Conservation (phyloP, 2,329 filamentous ascomycete species). For the Berkeleyomyces basicola region DNA sequence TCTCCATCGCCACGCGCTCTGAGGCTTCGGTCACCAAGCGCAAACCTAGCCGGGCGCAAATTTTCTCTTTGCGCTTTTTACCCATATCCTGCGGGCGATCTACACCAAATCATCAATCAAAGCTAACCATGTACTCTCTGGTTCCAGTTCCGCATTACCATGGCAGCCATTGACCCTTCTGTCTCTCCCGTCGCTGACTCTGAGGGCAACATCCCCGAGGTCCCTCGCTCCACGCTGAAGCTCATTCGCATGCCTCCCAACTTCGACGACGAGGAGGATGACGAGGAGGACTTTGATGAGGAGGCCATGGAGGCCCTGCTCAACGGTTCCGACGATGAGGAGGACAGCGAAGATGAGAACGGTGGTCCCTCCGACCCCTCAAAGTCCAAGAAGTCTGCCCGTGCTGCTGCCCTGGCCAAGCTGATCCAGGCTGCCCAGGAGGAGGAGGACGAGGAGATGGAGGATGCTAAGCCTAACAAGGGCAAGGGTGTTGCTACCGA, state of each 20-base stretch:
- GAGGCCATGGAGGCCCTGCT: slow-evolving; percentile 44
- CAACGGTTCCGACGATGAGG: slow-evolving; percentile 35
- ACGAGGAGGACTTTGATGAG: slow-evolving; percentile 48
- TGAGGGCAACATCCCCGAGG: slow-evolving; percentile 40
- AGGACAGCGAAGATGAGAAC: slow-evolving; percentile 53
- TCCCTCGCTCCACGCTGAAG: slow-evolving; percentile 75
- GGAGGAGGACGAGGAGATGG: slow-evolving; percentile 42
- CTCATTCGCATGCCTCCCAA: slow-evolving; percentile 58
- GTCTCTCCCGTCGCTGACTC: slow-evolving; percentile 52
- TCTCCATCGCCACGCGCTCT: not conserved
- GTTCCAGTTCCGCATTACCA: slow-evolving; percentile 80
- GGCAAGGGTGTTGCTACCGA: slow-evolving; percentile 51
- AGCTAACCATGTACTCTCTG: slow-evolving; percentile 18
- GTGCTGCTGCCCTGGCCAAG: slow-evolving; percentile 60
- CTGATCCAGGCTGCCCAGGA: slow-evolving; percentile 42
- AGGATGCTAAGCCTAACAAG: slow-evolving; percentile 53
- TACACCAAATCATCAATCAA: not conserved
- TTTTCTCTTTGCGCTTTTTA: not conserved
- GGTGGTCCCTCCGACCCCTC: slow-evolving; percentile 81
- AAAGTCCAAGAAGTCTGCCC: slow-evolving; percentile 57
- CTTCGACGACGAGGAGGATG: slow-evolving; percentile 35
- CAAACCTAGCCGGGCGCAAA: slow-evolving; percentile 10
- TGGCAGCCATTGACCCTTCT: slow-evolving; percentile 92
- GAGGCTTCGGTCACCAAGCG: not conserved
- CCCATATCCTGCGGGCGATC: not conserved